A percentile compares a stretch with the other conserved stretches of the same genome.
These are phyloP conservation scores for Forsythia suspensa DNA, from an alignment of 257 asterid genomes.

Conservation along the genomic window DNA sequence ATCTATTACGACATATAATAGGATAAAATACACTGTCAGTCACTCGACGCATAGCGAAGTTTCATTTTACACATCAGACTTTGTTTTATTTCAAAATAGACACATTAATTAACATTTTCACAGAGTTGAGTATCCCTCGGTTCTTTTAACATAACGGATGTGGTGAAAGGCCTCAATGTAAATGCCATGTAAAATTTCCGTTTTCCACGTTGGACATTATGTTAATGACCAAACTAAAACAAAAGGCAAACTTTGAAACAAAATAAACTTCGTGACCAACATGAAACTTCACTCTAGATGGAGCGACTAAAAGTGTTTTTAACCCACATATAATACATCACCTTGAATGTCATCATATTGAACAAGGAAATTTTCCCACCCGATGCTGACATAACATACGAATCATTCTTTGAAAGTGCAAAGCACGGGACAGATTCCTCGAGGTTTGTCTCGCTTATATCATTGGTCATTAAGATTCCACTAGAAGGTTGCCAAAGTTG, in stretches of 20 bases:
- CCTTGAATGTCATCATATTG: constrained; percentile 68
- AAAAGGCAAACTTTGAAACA: not conserved
- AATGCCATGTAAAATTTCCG: not conserved
- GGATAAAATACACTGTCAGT: not conserved
- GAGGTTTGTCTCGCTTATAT: constrained; percentile 51
- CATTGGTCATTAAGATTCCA: constrained; percentile 66
- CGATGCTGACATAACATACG: constrained; percentile 67
- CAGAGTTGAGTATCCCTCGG: not conserved
- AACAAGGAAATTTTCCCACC: constrained; percentile 73
- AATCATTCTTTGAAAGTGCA: constrained; percentile 67
- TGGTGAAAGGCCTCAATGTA: not conserved
- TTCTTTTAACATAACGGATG: not conserved
- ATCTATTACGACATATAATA: not conserved
- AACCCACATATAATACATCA: constrained; percentile 14
- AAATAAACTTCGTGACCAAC: not conserved
- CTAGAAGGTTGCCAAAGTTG: constrained; percentile 72
- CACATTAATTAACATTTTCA: not conserved
- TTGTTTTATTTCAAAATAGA: not conserved
- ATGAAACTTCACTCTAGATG: not conserved
- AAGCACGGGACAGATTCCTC: constrained; percentile 75
- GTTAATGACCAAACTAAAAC: not conserved
- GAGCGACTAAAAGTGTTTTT: not conserved
- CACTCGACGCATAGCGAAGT: not conserved
- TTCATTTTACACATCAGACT: not conserved
- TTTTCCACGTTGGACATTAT: not conserved